Percentiles rank a stretch among this genome's conserved stretches.
phyloP scores from a whole-genome alignment of 441 rosid species.

The Brassica balearica region DNA sequence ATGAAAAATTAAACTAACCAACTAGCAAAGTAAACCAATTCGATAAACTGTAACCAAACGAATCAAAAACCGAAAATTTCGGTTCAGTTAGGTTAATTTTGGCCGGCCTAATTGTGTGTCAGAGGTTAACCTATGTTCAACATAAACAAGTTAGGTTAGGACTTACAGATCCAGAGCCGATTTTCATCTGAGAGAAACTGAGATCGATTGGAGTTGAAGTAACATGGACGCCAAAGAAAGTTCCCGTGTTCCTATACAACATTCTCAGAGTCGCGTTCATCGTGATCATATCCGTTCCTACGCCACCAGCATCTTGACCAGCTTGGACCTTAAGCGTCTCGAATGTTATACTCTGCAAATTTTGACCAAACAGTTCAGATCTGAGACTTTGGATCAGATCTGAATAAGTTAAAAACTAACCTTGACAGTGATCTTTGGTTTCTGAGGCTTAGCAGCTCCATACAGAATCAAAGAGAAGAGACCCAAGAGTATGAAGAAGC shows the following conservation, averaged over 20 bases:
- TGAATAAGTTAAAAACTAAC: conserved; percentile 34
- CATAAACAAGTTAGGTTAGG: not conserved
- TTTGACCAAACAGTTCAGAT: conserved; percentile 11
- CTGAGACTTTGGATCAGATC: not conserved
- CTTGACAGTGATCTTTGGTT: conserved; percentile 85
- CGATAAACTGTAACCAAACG: too few relatives aligned
- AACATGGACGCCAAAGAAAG: conserved; percentile 96
- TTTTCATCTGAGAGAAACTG: conserved; percentile 59
- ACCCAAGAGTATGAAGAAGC: conserved; percentile 78
- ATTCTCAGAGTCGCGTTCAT: conserved; percentile 79
- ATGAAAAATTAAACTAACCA: too few relatives aligned
- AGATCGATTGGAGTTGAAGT: conserved; percentile 80
- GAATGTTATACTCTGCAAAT: conserved; percentile 67
- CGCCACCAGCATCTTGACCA: conserved; percentile 84
- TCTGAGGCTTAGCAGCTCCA: conserved; percentile 83
- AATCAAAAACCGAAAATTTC: not conserved
- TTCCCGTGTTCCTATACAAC: conserved; percentile 80
- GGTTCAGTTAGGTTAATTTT: not conserved
- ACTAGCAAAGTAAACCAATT: too few relatives aligned
- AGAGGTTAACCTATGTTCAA: not conserved
- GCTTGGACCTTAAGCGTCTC: conserved; percentile 87
- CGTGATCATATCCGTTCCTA: conserved; percentile 86
- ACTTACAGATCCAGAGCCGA: conserved; percentile 87
- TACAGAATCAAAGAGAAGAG: conserved; percentile 82
- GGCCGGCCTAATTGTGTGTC: not conserved